A percentile compares a stretch with the other conserved stretches of the same genome.
Evolutionary conservation across 768 basidiomycete genomes (phyloP).

Genomic region (Tricholoma hemisulphureum): DNA sequence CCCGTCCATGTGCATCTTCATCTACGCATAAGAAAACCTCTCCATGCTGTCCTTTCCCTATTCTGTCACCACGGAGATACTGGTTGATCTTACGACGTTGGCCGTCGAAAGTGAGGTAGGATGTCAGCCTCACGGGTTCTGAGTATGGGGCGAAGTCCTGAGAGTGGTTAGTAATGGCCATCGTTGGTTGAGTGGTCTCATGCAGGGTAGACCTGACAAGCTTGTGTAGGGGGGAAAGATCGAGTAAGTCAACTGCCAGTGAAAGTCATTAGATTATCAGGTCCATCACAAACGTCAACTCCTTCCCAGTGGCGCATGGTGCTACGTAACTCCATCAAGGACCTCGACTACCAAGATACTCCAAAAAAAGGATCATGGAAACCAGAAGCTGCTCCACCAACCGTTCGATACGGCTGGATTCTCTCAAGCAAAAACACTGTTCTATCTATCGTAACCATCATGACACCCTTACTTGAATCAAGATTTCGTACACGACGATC

Average conservation of each 20-base stretch:
- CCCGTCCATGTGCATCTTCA: slow-evolving; percentile 26
- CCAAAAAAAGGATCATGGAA: background rate
- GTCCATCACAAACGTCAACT: background rate
- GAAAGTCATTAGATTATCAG: background rate
- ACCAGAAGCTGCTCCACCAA: background rate
- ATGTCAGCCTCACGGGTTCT: slow-evolving; percentile 39
- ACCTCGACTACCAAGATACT: background rate
- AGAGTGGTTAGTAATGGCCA: background rate
- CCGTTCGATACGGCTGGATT: background rate
- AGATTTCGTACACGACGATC: background rate
- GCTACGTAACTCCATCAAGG: background rate
- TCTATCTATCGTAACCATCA: slow-evolving; percentile 1
- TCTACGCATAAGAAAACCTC: slow-evolving; percentile 69
- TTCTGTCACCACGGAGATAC: slow-evolving; percentile 48
- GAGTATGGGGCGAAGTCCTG: background rate
- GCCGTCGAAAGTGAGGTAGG: slow-evolving; percentile 33
- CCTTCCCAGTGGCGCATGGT: background rate
- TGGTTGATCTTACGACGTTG: slow-evolving; percentile 57
- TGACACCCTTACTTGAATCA: background rate
- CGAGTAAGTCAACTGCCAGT: background rate
- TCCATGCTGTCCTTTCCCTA: slow-evolving; percentile 50
- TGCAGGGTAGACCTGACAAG: background rate
- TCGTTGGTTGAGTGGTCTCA: background rate
- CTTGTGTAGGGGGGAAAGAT: background rate
- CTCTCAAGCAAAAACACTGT: background rate